Evolutionary conservation across 805 yeast species (phyloP).

Genomic region (Cyberlindnera japonica): DNA sequence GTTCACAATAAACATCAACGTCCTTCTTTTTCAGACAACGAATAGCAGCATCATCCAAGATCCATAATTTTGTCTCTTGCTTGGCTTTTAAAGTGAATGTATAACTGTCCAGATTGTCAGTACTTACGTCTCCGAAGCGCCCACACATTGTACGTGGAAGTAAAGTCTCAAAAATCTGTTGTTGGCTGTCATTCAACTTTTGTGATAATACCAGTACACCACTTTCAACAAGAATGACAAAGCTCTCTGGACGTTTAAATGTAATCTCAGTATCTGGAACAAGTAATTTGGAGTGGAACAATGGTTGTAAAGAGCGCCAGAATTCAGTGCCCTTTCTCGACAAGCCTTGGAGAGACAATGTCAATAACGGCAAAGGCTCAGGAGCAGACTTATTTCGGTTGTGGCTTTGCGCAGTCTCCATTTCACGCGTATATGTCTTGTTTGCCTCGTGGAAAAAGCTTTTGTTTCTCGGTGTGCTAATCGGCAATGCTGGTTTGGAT

Average conservation of each 20-base stretch:
- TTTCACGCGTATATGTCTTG: slow-evolving; percentile 24
- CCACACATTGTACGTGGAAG: slow-evolving; percentile 59
- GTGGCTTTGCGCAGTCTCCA: slow-evolving; percentile 16
- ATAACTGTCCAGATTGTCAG: slow-evolving; percentile 32
- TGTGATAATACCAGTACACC: slow-evolving; percentile 52
- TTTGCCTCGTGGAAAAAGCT: slow-evolving; percentile 39
- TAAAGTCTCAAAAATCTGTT: slow-evolving; percentile 39
- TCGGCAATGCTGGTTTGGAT: slow-evolving; percentile 13
- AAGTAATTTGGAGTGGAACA: slow-evolving; percentile 39
- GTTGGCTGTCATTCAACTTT: slow-evolving; percentile 33
- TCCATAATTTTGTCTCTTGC: slow-evolving; percentile 66
- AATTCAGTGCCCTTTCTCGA: slow-evolving; percentile 7
- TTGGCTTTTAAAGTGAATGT: slow-evolving; percentile 52
- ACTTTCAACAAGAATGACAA: slow-evolving; percentile 55
- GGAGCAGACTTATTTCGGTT: slow-evolving; percentile 29
- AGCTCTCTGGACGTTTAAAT: slow-evolving; percentile 26
- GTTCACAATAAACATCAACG: slow-evolving; percentile 55
- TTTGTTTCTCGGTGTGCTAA: slow-evolving; percentile 38
- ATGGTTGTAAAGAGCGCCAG: slow-evolving; percentile 11
- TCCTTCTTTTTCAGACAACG: slow-evolving; percentile 46
- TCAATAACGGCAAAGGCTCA: slow-evolving; percentile 11
- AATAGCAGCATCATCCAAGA: slow-evolving; percentile 46
- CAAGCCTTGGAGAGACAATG: slow-evolving; percentile 13
- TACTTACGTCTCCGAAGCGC: slow-evolving; percentile 26
- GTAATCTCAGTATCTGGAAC: slow-evolving; percentile 50